A percentile compares a stretch with the other conserved stretches of the same genome.
phyloP scores from a whole-genome alignment of 768 basidiomycete species.

The Psilocybe azurescens region DNA sequence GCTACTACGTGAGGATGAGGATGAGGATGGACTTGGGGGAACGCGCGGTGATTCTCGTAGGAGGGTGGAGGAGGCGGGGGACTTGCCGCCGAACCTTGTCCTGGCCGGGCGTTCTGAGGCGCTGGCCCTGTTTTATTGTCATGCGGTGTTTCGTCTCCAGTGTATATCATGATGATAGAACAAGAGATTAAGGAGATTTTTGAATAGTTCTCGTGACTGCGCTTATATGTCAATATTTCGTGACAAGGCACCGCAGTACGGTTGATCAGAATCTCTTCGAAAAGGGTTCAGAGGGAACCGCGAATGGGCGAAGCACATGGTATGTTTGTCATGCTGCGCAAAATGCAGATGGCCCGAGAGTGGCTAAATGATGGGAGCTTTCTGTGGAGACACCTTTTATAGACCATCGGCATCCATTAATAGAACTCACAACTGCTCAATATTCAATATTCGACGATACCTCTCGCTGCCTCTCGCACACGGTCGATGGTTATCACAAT shows the following conservation, averaged over 20 bases:
- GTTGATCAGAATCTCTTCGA: too few species aligned
- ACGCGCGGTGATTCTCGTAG: neutral
- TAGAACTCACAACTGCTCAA: too few species aligned
- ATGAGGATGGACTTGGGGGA: neutral
- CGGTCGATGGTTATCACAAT: too few species aligned
- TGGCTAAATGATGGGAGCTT: too few species aligned
- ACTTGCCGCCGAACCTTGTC: neutral
- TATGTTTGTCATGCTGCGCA: neutral
- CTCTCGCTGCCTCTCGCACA: too few species aligned
- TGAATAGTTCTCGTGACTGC: neutral
- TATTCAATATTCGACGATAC: too few species aligned
- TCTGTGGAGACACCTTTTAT: too few species aligned
- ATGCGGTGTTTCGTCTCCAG: neutral
- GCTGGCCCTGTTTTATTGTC: neutral
- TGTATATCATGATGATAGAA: constrained; percentile 1
- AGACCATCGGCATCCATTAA: too few species aligned
- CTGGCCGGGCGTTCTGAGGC: neutral
- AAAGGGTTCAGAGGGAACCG: neutral
- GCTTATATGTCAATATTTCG: neutral
- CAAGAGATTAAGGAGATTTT: neutral
- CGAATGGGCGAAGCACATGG: neutral
- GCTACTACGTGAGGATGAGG: neutral
- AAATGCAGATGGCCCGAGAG: too few species aligned
- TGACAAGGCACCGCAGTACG: neutral
- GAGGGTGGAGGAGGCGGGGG: neutral